Evolutionary conservation across 768 basidiomycete species (phyloP).

Genomic region (Omphalotus guepiniiformis): DNA sequence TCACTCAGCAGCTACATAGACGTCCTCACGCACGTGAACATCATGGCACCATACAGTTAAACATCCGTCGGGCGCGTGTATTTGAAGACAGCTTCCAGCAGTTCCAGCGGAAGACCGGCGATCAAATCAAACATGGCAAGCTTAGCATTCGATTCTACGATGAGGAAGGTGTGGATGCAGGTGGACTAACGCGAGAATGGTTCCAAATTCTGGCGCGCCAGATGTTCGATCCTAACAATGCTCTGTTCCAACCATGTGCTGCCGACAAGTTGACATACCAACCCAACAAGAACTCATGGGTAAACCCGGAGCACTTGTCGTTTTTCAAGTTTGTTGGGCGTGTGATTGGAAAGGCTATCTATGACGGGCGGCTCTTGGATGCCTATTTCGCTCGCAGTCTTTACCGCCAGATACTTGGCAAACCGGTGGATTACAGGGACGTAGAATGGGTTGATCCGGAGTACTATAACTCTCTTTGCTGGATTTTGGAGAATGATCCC

Average conservation of each 20-base stretch:
- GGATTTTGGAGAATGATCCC: conserved; percentile 97
- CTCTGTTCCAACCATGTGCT: conserved; percentile 96
- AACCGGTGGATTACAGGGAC: conserved; percentile 92
- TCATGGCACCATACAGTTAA: conserved; percentile 78
- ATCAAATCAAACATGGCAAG: conserved; percentile 98
- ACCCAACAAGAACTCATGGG: conserved; percentile 89
- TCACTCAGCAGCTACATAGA: conserved; percentile 86
- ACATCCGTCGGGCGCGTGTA: conserved; percentile 84
- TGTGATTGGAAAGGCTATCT: conserved; percentile 96
- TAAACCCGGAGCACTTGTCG: conserved; percentile 91
- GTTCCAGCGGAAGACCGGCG: conserved; percentile 84
- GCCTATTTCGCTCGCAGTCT: conserved; percentile 97
- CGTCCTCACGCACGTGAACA: conserved; percentile 78
- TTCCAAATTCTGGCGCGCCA: conserved; percentile 96
- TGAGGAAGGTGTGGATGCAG: conserved; percentile 98
- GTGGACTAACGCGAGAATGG: conserved; percentile 97
- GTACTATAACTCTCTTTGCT: conserved; percentile 96
- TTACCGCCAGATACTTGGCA: conserved; percentile 92
- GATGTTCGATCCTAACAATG: conserved; percentile 99
- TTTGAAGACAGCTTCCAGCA: conserved; percentile 98
- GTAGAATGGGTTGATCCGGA: conserved; percentile 98
- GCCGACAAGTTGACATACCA: conserved; percentile 95
- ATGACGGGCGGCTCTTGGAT: conserved; percentile 92
- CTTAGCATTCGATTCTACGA: conserved; percentile 94
- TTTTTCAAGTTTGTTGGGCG: conserved; percentile 99